phyloP scores from a whole-genome alignment of 176 grass and related monocot species.

The Triticum turgidum region DNA sequence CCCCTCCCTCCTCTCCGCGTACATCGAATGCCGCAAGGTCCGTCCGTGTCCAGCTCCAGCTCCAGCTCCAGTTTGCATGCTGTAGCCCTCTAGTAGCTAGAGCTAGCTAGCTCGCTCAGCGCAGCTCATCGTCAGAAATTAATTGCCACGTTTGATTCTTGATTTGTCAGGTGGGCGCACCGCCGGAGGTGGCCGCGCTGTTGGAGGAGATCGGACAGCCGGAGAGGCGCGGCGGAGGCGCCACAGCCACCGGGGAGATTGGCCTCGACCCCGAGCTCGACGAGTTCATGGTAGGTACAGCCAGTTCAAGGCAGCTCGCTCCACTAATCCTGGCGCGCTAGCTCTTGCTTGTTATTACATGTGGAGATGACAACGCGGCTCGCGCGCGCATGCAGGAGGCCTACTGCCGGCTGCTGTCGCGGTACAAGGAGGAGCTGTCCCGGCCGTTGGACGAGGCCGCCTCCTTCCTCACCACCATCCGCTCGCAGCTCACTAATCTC shows the following conservation, averaged over 20 bases:
- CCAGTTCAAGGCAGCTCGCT: neutral
- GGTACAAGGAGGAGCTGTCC: constrained; percentile 90
- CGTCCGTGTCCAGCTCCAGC: constrained; percentile 26
- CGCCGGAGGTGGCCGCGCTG: constrained; percentile 78
- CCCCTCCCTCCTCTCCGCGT: constrained; percentile 80
- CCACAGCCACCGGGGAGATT: constrained; percentile 27
- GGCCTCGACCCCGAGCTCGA: constrained; percentile 92
- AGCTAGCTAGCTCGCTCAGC: neutral
- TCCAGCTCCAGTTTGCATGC: constrained; percentile 22
- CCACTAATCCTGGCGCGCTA: neutral
- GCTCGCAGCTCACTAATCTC: constrained; percentile 70
- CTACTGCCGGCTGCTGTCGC: constrained; percentile 69
- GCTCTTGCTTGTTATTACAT: constrained; percentile 53
- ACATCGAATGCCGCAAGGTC: constrained; percentile 98
- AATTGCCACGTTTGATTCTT: constrained; percentile 26
- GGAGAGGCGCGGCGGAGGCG: constrained; percentile 36
- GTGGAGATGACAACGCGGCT: constrained; percentile 3
- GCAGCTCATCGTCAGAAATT: neutral
- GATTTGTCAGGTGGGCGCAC: constrained; percentile 69
- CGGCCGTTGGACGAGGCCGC: constrained; percentile 89
- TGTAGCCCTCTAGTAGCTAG: constrained; percentile 27
- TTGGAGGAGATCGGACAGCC: constrained; percentile 71
- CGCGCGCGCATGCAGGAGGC: constrained; percentile 49
- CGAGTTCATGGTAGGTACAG: constrained; percentile 84
- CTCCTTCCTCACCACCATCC: constrained; percentile 84